Conservation (phyloP, 1,284 basidiomycete genomes). For the Sporisorium graminicola region DNA sequence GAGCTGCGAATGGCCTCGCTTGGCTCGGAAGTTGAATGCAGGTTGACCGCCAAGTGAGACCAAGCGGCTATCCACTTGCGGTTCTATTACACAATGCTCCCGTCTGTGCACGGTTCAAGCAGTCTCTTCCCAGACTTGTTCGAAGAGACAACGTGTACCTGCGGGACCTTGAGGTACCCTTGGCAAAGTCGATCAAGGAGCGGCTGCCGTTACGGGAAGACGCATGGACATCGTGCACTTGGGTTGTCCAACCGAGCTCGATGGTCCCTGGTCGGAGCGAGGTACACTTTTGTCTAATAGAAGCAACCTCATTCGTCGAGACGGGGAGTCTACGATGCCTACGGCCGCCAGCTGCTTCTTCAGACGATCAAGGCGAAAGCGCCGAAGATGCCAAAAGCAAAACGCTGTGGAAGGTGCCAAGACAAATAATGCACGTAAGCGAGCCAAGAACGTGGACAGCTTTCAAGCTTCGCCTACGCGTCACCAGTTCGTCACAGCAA, state of each 20-base stretch:
- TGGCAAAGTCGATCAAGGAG: neutral
- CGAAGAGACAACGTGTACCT: neutral
- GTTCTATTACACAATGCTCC: neutral
- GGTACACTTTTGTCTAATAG: constrained; percentile 3
- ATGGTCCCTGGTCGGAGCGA: neutral
- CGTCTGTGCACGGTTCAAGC: neutral
- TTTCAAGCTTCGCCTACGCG: constrained; percentile 10
- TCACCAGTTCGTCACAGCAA: neutral
- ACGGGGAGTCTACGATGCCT: neutral
- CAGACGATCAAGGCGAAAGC: neutral
- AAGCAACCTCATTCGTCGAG: constrained; percentile 9
- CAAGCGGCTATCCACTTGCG: constrained; percentile 9
- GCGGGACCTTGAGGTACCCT: neutral
- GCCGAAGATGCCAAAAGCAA: neutral
- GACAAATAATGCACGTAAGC: constrained; percentile 16
- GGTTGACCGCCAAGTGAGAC: neutral
- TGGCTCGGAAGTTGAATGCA: neutral
- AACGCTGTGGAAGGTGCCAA: constrained; percentile 11
- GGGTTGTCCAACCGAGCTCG: too few species aligned
- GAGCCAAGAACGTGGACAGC: constrained; percentile 44
- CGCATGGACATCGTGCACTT: neutral
- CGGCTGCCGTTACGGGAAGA: neutral
- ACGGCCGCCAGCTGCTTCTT: neutral
- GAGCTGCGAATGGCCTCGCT: neutral
- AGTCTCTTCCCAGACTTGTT: neutral